These are phyloP conservation scores for Fonsecaea pugnacius DNA, from an alignment of 2,329 filamentous ascomycete species.

Conservation along the genomic window DNA sequence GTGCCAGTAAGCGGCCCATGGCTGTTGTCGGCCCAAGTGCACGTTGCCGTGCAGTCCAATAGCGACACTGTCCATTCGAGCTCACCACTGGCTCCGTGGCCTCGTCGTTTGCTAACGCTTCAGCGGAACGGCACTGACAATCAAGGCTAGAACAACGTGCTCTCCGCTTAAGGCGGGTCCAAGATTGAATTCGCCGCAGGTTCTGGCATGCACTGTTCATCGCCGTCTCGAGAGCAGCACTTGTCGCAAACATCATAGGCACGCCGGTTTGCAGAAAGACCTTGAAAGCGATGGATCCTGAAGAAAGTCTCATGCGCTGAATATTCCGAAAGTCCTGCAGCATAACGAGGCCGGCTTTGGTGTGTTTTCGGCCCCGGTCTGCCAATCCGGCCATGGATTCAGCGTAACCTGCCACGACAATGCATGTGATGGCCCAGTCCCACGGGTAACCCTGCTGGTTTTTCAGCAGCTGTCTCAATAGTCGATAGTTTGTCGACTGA, in stretches of 20 bases:
- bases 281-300: slow-evolving; percentile 4
- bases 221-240: background rate
- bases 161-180: background rate
- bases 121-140: background rate
- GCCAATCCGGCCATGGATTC: background rate
- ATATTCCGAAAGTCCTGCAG: slow-evolving; percentile 1
- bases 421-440: slow-evolving; percentile 1
- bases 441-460: background rate
- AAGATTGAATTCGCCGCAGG: background rate
- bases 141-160: background rate
- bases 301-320: background rate
- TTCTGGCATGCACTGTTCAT: background rate
- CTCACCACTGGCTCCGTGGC: background rate
- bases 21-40: background rate
- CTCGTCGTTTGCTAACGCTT: background rate
- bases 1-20: slow-evolving; percentile 1
- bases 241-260: background rate
- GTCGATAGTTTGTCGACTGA: background rate
- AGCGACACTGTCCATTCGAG: background rate
- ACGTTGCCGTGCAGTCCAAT: background rate
- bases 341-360: slow-evolving; percentile 1
- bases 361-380: background rate
- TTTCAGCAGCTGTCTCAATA: slow-evolving; percentile 1
- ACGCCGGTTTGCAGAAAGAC: slow-evolving; percentile 1
- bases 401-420: background rate